These are phyloP conservation scores for Ustilago esculenta DNA, from an alignment of 1,284 basidiomycete genomes.

Conservation along the genomic window DNA sequence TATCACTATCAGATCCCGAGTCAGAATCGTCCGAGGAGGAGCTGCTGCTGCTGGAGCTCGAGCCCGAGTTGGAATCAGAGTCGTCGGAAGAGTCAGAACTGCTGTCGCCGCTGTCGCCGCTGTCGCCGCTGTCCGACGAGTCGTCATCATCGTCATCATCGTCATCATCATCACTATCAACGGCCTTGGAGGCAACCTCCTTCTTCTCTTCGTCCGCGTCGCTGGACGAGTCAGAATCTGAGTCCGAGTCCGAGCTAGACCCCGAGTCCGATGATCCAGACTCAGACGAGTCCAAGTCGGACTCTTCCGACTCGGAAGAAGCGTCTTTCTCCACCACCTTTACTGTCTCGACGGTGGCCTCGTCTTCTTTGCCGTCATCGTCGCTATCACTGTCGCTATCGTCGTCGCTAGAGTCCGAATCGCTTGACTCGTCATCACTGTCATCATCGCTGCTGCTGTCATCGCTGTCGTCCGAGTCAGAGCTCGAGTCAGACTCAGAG, in stretches of 20 bases:
- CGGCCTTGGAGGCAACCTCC: neutral
- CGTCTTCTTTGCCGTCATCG: constrained; percentile 17
- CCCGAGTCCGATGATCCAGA: constrained; percentile 16
- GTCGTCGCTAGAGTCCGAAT: constrained; percentile 8
- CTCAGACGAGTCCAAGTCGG: constrained; percentile 22
- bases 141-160: constrained; percentile 1
- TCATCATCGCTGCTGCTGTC: constrained; percentile 18
- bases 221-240: constrained; percentile 23
- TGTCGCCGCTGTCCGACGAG: constrained; percentile 11
- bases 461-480: constrained; percentile 17
- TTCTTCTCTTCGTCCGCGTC: constrained; percentile 8
- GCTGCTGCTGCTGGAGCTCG: constrained; percentile 7
- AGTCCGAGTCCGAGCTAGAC: constrained; percentile 19
- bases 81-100: constrained; percentile 3
- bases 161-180: constrained; percentile 15
- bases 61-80: constrained; percentile 15
- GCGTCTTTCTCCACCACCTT: constrained; percentile 14
- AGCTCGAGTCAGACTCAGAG: constrained; percentile 18
- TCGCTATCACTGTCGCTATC: constrained; percentile 17
- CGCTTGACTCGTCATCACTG: constrained; percentile 6
- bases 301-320: constrained; percentile 1
- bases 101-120: constrained; percentile 2
- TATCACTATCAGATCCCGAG: constrained; percentile 6
- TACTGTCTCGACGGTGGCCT: constrained; percentile 11
- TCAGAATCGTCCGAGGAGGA: constrained; percentile 1